phyloP scores from a whole-genome alignment of 805 yeast species.

The Spencermartinsiella europaea region DNA sequence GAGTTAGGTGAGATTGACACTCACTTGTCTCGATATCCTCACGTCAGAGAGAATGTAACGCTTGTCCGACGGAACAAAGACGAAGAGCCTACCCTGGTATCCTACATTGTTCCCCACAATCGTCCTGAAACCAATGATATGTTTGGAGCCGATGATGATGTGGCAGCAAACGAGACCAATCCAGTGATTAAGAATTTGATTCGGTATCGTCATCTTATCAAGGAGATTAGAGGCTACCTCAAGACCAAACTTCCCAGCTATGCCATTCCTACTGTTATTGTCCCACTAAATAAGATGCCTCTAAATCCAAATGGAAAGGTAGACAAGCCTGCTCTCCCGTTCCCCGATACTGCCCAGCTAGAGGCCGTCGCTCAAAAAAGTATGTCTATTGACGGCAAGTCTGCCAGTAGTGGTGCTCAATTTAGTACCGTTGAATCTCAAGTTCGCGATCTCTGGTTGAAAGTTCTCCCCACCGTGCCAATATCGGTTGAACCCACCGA shows the following conservation, averaged over 20 bases:
- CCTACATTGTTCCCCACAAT: conserved; percentile 75
- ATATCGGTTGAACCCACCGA: conserved; percentile 71
- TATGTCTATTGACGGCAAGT: conserved; percentile 31
- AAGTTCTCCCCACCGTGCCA: conserved; percentile 79
- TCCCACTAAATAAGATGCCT: conserved; percentile 81
- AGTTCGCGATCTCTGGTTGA: conserved; percentile 79
- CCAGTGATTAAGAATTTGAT: conserved; percentile 78
- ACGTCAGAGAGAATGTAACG: conserved; percentile 89
- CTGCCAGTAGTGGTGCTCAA: conserved; percentile 36
- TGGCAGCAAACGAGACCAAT: conserved; percentile 38
- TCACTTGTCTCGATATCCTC: conserved; percentile 87
- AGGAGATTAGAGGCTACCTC: conserved; percentile 74
- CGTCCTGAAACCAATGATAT: conserved; percentile 38
- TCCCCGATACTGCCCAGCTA: conserved; percentile 86
- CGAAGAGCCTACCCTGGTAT: conserved; percentile 85
- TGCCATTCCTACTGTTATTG: conserved; percentile 88
- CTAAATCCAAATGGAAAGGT: conserved; percentile 97
- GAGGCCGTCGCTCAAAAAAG: conserved; percentile 59
- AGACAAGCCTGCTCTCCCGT: conserved; percentile 94
- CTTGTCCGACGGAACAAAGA: conserved; percentile 87
- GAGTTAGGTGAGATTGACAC: conserved; percentile 98
- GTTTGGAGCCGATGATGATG: conserved; percentile 37
- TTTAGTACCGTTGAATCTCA: conserved; percentile 62
- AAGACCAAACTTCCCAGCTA: conserved; percentile 87
- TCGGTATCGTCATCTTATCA: conserved; percentile 67